Evolutionary conservation across 768 basidiomycete species (phyloP), one percentile per base, ranked within the genome.

Genomic region (Kwoniella sp.): DNA sequence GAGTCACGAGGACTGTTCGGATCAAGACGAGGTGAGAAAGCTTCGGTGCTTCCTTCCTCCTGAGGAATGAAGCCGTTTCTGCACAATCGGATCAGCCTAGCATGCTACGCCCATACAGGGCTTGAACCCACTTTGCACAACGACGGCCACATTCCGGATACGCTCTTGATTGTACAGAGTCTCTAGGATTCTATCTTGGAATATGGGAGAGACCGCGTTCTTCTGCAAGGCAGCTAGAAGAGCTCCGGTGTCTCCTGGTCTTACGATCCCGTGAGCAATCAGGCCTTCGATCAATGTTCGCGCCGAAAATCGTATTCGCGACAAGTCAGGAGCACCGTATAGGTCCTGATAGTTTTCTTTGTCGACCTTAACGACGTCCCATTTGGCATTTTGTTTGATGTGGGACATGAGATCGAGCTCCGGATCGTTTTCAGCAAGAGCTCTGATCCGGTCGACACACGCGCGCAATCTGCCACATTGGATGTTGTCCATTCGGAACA

Each of bases 251-350:
- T 76, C 73, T 12, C 48, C 69, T 0, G 75, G 75, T 28, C 66
- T 55, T 2, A 80, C 41, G 30, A 78, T 77, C 0, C 71, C 73
- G 61, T 77, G 75, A 2, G 73, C 74, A 22, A 80, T 73, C 25
- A 80, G 54, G 3, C 79, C 79, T 55, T 80, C 77, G 26, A 80
- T 68, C 37, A 78, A 58, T 9, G 69, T 74, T 17, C 77, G 55
- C 2, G 67, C 67, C 5, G 73, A 74, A 52, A 80, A 80, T 9
- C 57, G 58, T 28, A 71, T 63, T 11, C 22, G 20, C 4, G 58
- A 45, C 2, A 77, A 52, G 38, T 74, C 60, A 4, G 68, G 69
- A 9, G 58, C 47, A 8, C 50, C 54, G 50, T 73, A 75, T 25
- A 64, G 31, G 20, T 34, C 2, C 1, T 58, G 15, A 23, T 55